These are phyloP conservation scores for Talaromyces ruber DNA, from an alignment of 495 filamentous ascomycete genomes.

Conservation along the genomic window DNA sequence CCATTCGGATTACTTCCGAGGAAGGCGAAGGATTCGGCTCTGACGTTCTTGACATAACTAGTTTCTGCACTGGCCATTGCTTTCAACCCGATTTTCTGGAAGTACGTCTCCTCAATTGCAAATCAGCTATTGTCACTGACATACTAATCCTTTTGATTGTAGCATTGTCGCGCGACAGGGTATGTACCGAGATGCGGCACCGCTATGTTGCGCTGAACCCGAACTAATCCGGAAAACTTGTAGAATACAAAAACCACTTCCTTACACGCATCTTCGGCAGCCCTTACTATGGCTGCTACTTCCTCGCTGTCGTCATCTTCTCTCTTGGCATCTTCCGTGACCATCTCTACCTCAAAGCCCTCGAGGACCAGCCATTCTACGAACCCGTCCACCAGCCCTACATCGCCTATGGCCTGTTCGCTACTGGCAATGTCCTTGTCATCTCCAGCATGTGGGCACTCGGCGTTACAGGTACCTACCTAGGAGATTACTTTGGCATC, in stretches of 20 bases:
- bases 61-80: conserved; percentile 41
- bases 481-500: conserved; percentile 98
- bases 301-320: conserved; percentile 83
- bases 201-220: neutral
- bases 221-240: neutral
- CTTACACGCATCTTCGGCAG: conserved; percentile 84
- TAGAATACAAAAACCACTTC: conserved; percentile 86
- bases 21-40: neutral
- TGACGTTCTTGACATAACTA: conserved; percentile 13
- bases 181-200: conserved; percentile 9
- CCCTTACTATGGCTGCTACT: conserved; percentile 78
- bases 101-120: conserved; percentile 26
- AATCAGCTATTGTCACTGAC: neutral
- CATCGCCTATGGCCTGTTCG: conserved; percentile 60
- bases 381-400: conserved; percentile 60
- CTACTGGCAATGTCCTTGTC: conserved; percentile 74
- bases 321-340: conserved; percentile 83
- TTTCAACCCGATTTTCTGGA: conserved; percentile 52
- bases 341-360: conserved; percentile 42
- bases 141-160: conserved; percentile 9
- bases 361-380: conserved; percentile 35
- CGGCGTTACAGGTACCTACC: conserved; percentile 93
- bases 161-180: conserved; percentile 41
- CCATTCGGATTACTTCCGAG: neutral
- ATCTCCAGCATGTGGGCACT: conserved; percentile 82